Base-by-base conservation (phyloP, 805 yeast species). In the Starmerella bombi region DNA sequence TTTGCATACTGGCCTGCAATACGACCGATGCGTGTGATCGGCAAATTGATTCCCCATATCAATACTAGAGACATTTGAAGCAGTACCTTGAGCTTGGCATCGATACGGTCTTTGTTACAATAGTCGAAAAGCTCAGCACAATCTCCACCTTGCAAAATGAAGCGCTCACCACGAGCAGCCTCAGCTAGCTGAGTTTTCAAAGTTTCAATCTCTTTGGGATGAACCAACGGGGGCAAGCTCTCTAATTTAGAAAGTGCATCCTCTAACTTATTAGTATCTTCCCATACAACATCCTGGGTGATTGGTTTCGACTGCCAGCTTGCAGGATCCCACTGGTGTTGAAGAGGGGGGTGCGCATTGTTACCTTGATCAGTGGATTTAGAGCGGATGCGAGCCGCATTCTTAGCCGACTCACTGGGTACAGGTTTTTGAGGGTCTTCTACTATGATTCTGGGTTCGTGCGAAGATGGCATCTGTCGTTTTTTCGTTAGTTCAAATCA, bases 1-100 rank as follows among this genome's bases (percentile, higher is more conserved):
- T 64, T 64, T 12, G 68, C 69, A 46, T 63, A 64, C 48, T 64
- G 69, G 7, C 69, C 69, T 2, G 69, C 69, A 34, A 64, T 63
- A 17, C 69, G 58, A 12, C 65, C 69, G 23, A 64, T 58, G 18
- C 69, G 53, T 15, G 62, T 59, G 14, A 64, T 51, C 2, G 69
- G 69, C 34, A 63, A 50, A 29, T 59, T 53, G 2, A 58, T 51
- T n/a, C 67, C 68, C 67, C 67, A 64, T 38, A 65, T 55, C n/a
- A 64, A 55, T 16, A 64, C 69, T 36, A 64, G 45, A 9, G 65
- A 59, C 69, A 64, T 64, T 42, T 64, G 69, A 42, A 64, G 50
- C 38, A 64, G 47, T 3, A 65, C 63, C 49, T 64, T 64, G 43
- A 64, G 57, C 50, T 64, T 62, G 27, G 60, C 58, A 42, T 64